phyloP scores from a whole-genome alignment of 306 rosid genomes.

The Trifolium fragiferum region DNA sequence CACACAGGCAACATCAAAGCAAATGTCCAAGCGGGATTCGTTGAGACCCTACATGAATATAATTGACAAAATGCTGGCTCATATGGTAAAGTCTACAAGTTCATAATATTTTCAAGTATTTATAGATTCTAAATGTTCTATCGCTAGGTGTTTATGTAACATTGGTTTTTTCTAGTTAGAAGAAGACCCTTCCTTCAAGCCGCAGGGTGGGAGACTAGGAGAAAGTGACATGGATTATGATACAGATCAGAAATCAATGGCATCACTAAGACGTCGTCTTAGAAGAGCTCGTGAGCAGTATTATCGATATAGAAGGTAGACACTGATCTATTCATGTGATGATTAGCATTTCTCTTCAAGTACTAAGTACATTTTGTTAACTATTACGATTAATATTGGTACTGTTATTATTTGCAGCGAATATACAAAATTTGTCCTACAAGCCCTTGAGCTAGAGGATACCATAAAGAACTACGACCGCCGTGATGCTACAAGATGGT shows the following conservation, averaged over 20 bases:
- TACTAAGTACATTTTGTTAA: conserved; percentile 25
- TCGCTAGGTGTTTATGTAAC: conserved; percentile 27
- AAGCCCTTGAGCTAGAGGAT: conserved; percentile 94
- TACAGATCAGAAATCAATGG: conserved; percentile 94
- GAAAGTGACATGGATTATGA: conserved; percentile 97
- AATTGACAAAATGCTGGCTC: conserved; percentile 74
- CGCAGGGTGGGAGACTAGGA: conserved; percentile 93
- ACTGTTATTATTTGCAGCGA: conserved; percentile 64
- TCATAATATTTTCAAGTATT: conserved; percentile 3
- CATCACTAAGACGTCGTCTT: conserved; percentile 87
- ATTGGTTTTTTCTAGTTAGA: conserved; percentile 58
- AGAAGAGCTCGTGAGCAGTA: conserved; percentile 79
- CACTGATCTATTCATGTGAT: conserved; percentile 15
- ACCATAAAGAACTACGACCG: conserved; percentile 75
- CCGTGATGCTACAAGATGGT: conserved; percentile 80
- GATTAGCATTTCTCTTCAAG: conserved; percentile 23
- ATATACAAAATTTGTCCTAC: conserved; percentile 75
- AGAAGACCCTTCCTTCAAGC: conserved; percentile 95
- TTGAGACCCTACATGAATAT: conserved; percentile 90
- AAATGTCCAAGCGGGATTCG: conserved; percentile 97
- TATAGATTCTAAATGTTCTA: conserved; percentile 35
- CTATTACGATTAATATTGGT: conserved; percentile 12
- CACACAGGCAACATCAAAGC: conserved; percentile 97
- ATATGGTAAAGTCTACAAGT: conserved; percentile 63
- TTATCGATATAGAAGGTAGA: conserved; percentile 87